Evolutionary conservation across 176 grass and related monocot genomes (phyloP).

Genomic region (Ensete ventricosum): DNA sequence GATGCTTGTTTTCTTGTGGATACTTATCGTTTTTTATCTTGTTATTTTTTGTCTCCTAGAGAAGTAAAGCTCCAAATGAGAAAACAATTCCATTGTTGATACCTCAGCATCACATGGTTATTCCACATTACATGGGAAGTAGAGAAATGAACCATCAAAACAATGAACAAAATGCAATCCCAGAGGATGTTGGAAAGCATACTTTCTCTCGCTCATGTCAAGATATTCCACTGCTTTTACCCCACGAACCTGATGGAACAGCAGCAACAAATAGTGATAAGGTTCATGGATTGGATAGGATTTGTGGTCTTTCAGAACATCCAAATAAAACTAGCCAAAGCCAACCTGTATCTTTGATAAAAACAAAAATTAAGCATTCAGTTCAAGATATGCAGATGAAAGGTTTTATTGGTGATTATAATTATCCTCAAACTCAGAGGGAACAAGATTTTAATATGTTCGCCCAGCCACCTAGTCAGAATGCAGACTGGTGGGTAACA

Average conservation of each 20-base stretch:
- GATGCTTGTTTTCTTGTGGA: not conserved
- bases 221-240: slow-evolving; percentile 74
- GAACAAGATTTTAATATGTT: slow-evolving; percentile 17
- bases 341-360: slow-evolving; percentile 25
- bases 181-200: slow-evolving; percentile 27
- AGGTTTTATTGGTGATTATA: slow-evolving; percentile 56
- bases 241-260: slow-evolving; percentile 39
- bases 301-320: slow-evolving; percentile 18
- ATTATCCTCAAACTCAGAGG: slow-evolving; percentile 31
- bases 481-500: slow-evolving; percentile 62
- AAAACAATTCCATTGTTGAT: slow-evolving; percentile 73
- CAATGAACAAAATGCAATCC: slow-evolving; percentile 18
- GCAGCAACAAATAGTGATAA: slow-evolving; percentile 30
- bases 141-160: slow-evolving; percentile 31
- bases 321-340: slow-evolving; percentile 27
- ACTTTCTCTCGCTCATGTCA: slow-evolving; percentile 41
- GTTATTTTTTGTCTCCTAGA: slow-evolving; percentile 33
- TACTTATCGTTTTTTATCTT: not conserved
- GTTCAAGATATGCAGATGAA: slow-evolving; percentile 52
- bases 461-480: slow-evolving; percentile 23
- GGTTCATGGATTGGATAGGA: slow-evolving; percentile 21
- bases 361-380: slow-evolving; percentile 34
- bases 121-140: slow-evolving; percentile 74
- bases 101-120: slow-evolving; percentile 88
- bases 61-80: slow-evolving; percentile 74